Evolutionary conservation across 495 filamentous ascomycete genomes (phyloP).

Genomic region (Penicillium fimorum): DNA sequence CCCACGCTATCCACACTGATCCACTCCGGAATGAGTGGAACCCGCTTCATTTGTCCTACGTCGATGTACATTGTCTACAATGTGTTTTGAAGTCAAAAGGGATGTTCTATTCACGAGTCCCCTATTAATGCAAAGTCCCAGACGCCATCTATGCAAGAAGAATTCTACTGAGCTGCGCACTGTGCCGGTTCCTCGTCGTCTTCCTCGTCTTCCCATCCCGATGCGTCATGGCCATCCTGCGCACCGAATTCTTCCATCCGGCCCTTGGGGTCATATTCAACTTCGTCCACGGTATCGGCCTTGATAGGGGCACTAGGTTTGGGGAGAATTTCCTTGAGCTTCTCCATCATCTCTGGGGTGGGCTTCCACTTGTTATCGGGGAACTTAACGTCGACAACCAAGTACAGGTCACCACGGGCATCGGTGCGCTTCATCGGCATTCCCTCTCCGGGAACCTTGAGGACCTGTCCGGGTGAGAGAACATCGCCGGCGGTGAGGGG

Average conservation of each 20-base stretch:
- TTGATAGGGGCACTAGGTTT: conserved; percentile 56
- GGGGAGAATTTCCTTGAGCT: conserved; percentile 73
- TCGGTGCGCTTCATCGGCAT: conserved; percentile 92
- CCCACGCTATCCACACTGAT: conserved; percentile 1
- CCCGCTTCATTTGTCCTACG: neutral
- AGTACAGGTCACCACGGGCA: conserved; percentile 78
- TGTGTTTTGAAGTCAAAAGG: neutral
- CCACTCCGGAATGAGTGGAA: neutral
- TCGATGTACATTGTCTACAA: neutral
- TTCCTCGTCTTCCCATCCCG: conserved; percentile 78
- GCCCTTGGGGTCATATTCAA: conserved; percentile 76
- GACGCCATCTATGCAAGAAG: conserved; percentile 31
- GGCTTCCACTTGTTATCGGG: conserved; percentile 81
- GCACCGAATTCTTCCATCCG: conserved; percentile 76
- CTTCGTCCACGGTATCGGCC: conserved; percentile 77
- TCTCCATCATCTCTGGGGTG: conserved; percentile 61
- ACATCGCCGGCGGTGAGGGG: conserved; percentile 67
- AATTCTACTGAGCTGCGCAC: conserved; percentile 78
- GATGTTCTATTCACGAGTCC: conserved; percentile 7
- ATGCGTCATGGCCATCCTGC: conserved; percentile 67
- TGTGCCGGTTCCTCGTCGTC: conserved; percentile 64
- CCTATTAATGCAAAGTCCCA: conserved; percentile 23
- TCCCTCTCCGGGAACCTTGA: conserved; percentile 84
- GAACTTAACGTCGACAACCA: conserved; percentile 83
- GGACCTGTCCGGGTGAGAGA: conserved; percentile 73